These are phyloP conservation scores for Zarea fungicola DNA, from an alignment of 2,329 filamentous ascomycete genomes.

Conservation along the genomic window DNA sequence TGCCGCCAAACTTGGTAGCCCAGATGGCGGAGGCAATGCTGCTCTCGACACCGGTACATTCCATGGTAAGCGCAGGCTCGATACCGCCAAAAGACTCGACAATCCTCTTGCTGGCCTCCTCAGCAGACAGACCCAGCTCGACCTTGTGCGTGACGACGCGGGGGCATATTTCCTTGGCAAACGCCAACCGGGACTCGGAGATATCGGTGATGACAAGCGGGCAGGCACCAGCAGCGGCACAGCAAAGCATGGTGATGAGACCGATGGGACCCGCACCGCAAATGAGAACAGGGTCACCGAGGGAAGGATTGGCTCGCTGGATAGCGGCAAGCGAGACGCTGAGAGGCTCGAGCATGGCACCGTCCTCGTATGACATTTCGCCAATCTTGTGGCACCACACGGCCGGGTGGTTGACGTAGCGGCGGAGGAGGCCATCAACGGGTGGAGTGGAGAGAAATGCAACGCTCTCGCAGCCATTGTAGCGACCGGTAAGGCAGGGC, in stretches of 20 bases:
- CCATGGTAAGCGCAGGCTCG: conserved; percentile 76
- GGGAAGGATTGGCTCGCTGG: conserved; percentile 70
- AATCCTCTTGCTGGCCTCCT: conserved; percentile 69
- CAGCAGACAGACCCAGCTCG: conserved; percentile 52
- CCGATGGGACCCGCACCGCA: conserved; percentile 95
- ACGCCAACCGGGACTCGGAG: conserved; percentile 75
- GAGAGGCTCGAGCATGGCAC: conserved; percentile 83
- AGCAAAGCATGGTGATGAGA: conserved; percentile 80
- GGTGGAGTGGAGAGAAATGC: conserved; percentile 88
- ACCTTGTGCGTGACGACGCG: conserved; percentile 77
- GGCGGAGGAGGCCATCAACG: conserved; percentile 75
- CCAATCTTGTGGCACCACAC: conserved; percentile 96
- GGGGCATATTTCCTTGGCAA: conserved; percentile 79
- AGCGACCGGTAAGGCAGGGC: conserved; percentile 84
- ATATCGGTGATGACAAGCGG: conserved; percentile 95
- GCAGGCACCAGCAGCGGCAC: conserved; percentile 78
- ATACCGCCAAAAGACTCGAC: conserved; percentile 62
- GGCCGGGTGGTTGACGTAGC: conserved; percentile 93
- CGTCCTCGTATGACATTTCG: conserved; percentile 86
- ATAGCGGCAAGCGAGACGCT: conserved; percentile 85
- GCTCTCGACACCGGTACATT: conserved; percentile 93
- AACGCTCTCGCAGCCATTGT: conserved; percentile 89
- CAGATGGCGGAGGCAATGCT: conserved; percentile 83
- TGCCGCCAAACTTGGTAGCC: conserved; percentile 89
- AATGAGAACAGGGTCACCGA: conserved; percentile 83